Evolutionary conservation across 2,329 filamentous ascomycete genomes (phyloP), one percentile per base, ranked within the genome.

Genomic region (Ascochyta viciae-villosae): DNA sequence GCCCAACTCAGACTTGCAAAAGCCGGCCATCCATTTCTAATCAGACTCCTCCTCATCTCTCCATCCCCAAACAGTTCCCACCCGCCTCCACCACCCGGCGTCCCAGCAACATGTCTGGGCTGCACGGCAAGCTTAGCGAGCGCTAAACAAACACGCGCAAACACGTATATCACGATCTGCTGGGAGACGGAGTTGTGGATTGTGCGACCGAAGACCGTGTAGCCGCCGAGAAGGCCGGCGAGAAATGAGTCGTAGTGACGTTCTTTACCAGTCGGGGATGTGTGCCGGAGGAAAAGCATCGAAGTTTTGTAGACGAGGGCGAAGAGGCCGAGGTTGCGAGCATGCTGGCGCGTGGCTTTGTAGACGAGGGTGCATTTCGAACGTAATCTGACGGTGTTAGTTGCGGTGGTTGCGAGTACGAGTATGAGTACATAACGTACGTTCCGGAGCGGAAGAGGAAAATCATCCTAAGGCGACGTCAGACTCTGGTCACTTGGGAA

Each of bases 161-260:
- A 97, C 61, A 99, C 90, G 81, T 99, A 99, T 68, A 98, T 91
- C 76, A 96, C 92, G 74, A 99, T 99, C 82, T 99, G 94, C 81
- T 97, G 92, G 78, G 89, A 96, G 60, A 97, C 89, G 62, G 87
- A 89, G 58, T 89, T 90, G 70, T 91, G 87, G 74, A 82, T 82
- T 34, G 89, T 89, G 57, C 90, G 88, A 44, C 94, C 95, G 74
- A 99, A 99, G 61, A 98, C 91, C 59, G 91, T 79, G 82, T 98
- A 99, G 49, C 95, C 95, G 71, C 95, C 95, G 42, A 96, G 74
- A 7, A 97, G 80, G 7, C 95, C 95, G 10, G 92, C 90, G 58
- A 97, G 77, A 77, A 99, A 95, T 58, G 87, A 87, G 78, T 98
- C 93, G 75, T 89, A 91, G 38, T 86, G 86, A 4, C 89, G 87